phyloP scores from a whole-genome alignment of 306 rosid species.

The Quercus dentata region DNA sequence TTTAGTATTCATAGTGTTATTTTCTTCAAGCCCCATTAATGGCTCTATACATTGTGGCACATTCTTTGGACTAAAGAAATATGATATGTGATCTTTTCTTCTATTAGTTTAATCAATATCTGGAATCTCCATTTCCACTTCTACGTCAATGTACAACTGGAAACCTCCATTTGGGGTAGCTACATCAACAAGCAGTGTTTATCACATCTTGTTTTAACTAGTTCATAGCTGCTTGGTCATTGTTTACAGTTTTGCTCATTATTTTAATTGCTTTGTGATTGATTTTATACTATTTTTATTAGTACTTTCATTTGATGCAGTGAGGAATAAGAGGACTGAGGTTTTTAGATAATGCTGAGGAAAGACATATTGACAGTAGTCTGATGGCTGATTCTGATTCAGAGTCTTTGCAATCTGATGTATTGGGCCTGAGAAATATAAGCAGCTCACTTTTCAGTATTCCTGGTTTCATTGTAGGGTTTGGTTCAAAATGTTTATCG shows the following conservation, averaged over 20 bases:
- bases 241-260: constrained; percentile 10
- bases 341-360: constrained; percentile 26
- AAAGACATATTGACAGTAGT: constrained; percentile 24
- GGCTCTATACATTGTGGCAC: not conserved
- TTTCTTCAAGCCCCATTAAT: constrained; percentile 5
- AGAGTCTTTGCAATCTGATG: constrained; percentile 39
- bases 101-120: not conserved
- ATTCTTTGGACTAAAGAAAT: not conserved
- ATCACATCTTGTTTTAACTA: constrained; percentile 7
- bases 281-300: constrained; percentile 13
- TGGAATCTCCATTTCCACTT: not conserved
- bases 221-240: constrained; percentile 2
- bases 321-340: constrained; percentile 32
- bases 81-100: not conserved
- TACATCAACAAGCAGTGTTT: not conserved
- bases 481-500: constrained; percentile 41
- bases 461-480: constrained; percentile 63
- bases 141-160: not conserved
- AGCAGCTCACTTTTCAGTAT: constrained; percentile 58
- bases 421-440: constrained; percentile 44
- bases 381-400: constrained; percentile 72
- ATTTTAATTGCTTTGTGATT: constrained; percentile 9
- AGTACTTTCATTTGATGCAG: constrained; percentile 37
- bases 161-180: not conserved
- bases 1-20: not conserved